Percentiles rank a stretch among this genome's conserved stretches.
These are phyloP conservation scores for Nyssa sinensis DNA, from an alignment of 148 eudicot genomes.

Conservation along the genomic window DNA sequence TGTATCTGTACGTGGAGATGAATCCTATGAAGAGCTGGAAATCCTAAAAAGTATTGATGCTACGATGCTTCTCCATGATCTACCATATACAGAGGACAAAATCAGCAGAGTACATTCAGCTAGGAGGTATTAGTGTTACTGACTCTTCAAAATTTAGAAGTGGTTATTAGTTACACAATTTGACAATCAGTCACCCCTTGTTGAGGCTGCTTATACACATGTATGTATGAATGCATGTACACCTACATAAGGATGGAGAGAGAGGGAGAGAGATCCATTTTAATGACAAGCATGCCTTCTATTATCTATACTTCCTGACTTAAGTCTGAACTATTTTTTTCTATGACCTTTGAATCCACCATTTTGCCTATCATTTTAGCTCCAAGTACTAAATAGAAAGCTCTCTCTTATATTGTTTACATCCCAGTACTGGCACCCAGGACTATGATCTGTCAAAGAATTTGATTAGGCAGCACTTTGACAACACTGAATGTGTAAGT, in stretches of 20 bases:
- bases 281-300: background rate
- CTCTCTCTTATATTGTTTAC: background rate
- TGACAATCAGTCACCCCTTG: background rate
- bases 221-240: background rate
- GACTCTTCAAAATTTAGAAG: background rate
- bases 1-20: slow-evolving; percentile 93
- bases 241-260: background rate
- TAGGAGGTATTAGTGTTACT: slow-evolving; percentile 50
- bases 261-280: background rate
- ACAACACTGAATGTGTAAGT: background rate
- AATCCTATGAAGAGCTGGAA: slow-evolving; percentile 67
- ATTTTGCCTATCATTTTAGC: background rate
- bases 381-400: background rate
- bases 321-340: no score
- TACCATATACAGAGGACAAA: slow-evolving; percentile 65
- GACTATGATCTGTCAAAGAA: background rate
- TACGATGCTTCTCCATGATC: slow-evolving; percentile 63
- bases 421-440: background rate
- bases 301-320: no score
- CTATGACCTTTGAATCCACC: background rate
- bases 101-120: slow-evolving; percentile 89
- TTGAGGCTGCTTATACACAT: background rate
- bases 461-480: background rate
- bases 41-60: slow-evolving; percentile 67
- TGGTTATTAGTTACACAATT: background rate